Conservation (phyloP, 2,329 filamentous ascomycete species). For the Hypoxylon sp. region DNA sequence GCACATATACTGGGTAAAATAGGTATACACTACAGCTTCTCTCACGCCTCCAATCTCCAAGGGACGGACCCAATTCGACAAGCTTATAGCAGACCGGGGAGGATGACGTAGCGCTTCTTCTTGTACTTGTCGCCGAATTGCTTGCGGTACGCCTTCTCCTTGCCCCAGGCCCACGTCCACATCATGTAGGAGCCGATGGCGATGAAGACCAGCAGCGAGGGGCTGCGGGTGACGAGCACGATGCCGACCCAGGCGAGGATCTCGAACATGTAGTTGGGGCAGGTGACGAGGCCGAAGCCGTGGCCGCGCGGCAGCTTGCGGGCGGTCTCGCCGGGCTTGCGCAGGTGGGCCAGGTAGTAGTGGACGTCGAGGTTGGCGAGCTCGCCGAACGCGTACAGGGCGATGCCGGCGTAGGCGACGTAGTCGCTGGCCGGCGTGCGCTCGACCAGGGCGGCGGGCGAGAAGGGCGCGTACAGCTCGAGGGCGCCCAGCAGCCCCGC, state of each 20-base stretch:
- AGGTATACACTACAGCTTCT: conserved; percentile 2
- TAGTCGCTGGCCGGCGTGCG: conserved; percentile 50
- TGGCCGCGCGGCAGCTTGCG: conserved; percentile 88
- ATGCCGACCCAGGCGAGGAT: conserved; percentile 87
- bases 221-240: conserved; percentile 81
- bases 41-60: not conserved
- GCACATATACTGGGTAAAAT: not conserved
- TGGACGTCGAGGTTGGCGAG: conserved; percentile 84
- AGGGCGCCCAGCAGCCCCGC: conserved; percentile 84
- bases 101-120: conserved; percentile 87
- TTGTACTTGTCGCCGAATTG: conserved; percentile 95
- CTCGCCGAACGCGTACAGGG: conserved; percentile 82
- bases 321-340: conserved; percentile 83
- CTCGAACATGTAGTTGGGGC: conserved; percentile 98
- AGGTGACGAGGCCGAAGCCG: conserved; percentile 88
- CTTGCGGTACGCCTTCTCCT: conserved; percentile 89
- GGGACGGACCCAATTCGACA: not conserved
- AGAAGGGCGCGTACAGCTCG: conserved; percentile 84
- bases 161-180: conserved; percentile 88
- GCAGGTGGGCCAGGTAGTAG: conserved; percentile 79
- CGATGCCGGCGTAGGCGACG: conserved; percentile 75
- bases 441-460: conserved; percentile 68
- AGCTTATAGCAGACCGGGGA: conserved; percentile 79
- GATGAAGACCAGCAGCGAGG: conserved; percentile 82
- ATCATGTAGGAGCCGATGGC: conserved; percentile 80